phyloP scores from a whole-genome alignment of 768 basidiomycete species.

The Boletellus ananiceps region DNA sequence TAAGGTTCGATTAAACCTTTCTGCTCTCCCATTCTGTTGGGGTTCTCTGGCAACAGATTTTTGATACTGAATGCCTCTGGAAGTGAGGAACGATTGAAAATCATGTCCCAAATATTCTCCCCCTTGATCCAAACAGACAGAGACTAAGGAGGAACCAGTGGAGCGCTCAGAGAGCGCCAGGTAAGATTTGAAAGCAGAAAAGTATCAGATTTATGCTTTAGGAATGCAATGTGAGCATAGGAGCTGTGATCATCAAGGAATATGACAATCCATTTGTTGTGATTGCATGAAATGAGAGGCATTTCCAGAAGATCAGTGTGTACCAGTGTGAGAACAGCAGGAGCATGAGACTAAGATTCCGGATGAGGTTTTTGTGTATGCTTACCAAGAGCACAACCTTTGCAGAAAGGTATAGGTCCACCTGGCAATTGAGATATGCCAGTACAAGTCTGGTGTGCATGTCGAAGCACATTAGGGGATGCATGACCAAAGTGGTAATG shows the following conservation, averaged over 20 bases:
- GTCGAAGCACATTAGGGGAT: neutral
- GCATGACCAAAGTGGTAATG: neutral
- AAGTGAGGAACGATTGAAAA: neutral
- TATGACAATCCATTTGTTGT: neutral
- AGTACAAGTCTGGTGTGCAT: neutral
- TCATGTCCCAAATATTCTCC: neutral
- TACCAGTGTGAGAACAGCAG: neutral
- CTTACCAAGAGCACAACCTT: too few species aligned
- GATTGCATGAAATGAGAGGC: neutral
- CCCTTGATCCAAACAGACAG: too few species aligned
- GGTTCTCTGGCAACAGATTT: neutral
- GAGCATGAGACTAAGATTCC: neutral
- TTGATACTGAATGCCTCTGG: neutral
- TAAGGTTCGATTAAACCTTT: neutral
- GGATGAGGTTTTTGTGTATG: too few species aligned
- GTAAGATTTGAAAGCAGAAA: neutral
- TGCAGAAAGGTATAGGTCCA: too few species aligned
- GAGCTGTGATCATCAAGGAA: neutral
- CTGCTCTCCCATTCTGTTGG: neutral
- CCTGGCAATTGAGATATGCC: neutral
- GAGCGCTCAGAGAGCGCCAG: neutral
- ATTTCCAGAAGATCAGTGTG: neutral
- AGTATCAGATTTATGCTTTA: neutral
- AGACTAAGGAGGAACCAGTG: neutral
- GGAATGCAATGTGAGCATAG: neutral